Evolutionary conservation across 192 early-diverging fungal species (phyloP), one percentile per base, ranked within the genome.

Genomic region (Entrophospora sp.): DNA sequence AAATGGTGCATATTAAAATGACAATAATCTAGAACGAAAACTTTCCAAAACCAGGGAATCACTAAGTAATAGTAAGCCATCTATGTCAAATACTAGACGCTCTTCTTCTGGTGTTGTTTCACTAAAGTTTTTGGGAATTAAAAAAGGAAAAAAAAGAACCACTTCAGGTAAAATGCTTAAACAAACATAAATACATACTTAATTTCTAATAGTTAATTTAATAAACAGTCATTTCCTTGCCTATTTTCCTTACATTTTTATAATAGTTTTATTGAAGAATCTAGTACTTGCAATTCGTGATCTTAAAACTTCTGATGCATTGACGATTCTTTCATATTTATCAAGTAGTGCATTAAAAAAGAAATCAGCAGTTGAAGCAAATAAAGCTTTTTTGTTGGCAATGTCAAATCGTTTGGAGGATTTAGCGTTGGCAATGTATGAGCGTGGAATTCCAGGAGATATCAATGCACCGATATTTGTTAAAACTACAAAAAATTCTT

Each of bases 331-430:
- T 45, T 66, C 64, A 37, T 32, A 73, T 8, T 38, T 76, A 24
- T 68, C 75, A 4, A 61, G 63, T 20, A 71, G 62, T 35, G 59
- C 75, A 0, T 35, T 76, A 13, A 76, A 76, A 46, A 76, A 76
- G 69, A 76, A 76, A 36, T 62, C 67, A 10, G 65, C 67, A 18
- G 56, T 52, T 27, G 71, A 70, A 18, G 62, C 70, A 5, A 76
- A 76, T 42, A 68, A 70, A 27, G 67, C 69, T 25, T 73, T 76
- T 71, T 61, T 76, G n/a, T 40, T 76, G 37, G 75, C 75, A 4
- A 76, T 76, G 71, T 64, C 72, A 25, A 68, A 71, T 59, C 66
- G 75, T 37, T 68, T 76, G 65, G 75, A 76, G 22, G 71, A 70
- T 30, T 68, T 76, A 10, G 71, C 75, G 3, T 69, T 76, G 27